Conservation (phyloP, 108 stramenopile species). For the Fragilariopsis cylindrus region DNA sequence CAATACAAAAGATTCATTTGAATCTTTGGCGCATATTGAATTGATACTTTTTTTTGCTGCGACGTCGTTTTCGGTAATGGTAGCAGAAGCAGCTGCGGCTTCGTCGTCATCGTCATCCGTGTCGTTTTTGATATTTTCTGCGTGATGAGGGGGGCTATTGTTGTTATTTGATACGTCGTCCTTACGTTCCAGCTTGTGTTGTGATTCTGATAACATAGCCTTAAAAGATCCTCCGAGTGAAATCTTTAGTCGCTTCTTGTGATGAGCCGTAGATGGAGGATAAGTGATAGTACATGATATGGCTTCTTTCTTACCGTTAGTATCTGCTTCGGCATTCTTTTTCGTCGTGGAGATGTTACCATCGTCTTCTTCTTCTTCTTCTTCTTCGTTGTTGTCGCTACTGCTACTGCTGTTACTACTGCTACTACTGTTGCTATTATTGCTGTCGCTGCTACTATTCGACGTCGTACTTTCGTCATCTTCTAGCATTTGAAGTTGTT, state of each 20-base stretch:
- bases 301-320: background rate
- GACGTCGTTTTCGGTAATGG: background rate
- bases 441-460: slow-evolving; percentile 14
- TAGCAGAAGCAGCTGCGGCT: background rate
- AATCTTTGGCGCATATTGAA: background rate
- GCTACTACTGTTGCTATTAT: slow-evolving; percentile 5
- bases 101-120: background rate
- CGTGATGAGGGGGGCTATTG: background rate
- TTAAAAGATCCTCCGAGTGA: slow-evolving; percentile 1
- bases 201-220: background rate
- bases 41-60: background rate
- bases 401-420: slow-evolving; percentile 1
- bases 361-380: slow-evolving; percentile 27
- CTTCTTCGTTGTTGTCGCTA: slow-evolving; percentile 10
- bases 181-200: background rate
- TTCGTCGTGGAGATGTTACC: background rate
- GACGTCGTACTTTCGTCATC: slow-evolving; percentile 18
- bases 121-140: background rate
- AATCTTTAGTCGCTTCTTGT: slow-evolving; percentile 17
- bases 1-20: slow-evolving; percentile 7
- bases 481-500: slow-evolving; percentile 23
- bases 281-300: background rate
- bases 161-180: too few species aligned
- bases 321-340: background rate
- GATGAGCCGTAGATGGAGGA: background rate